phyloP scores from a whole-genome alignment of 257 asterid species.

The Solanum chilense region DNA sequence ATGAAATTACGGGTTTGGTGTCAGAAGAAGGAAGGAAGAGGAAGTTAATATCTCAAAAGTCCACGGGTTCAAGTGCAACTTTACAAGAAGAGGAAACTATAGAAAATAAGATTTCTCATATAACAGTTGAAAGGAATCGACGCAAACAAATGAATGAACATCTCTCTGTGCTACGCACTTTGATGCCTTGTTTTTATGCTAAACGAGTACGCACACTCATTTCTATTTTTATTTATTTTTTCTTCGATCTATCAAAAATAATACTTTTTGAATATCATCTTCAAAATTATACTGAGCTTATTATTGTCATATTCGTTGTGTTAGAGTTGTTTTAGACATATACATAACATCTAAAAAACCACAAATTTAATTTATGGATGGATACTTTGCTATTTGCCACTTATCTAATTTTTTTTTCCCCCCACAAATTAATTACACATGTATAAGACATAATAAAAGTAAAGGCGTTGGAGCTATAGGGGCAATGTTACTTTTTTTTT shows the following conservation, averaged over 20 bases:
- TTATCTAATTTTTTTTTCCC: not conserved
- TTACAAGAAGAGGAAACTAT: not conserved
- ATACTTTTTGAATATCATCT: too few species aligned
- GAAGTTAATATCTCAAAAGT: slow-evolving; percentile 37
- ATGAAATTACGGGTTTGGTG: not conserved
- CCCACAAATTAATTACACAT: not conserved
- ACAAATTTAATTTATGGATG: not conserved
- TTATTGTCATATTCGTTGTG: not conserved
- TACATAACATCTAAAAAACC: not conserved
- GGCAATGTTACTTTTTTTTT: not conserved
- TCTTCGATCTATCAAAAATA: too few species aligned
- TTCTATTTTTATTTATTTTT: too few species aligned
- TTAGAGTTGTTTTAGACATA: not conserved
- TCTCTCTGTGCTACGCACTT: not conserved
- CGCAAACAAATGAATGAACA: slow-evolving; percentile 3
- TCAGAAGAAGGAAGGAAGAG: slow-evolving; percentile 2
- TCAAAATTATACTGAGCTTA: not conserved
- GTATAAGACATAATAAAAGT: not conserved
- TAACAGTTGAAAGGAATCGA: slow-evolving; percentile 3
- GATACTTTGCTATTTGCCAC: not conserved
- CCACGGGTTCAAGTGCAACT: slow-evolving; percentile 8
- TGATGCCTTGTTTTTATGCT: slow-evolving; percentile 9
- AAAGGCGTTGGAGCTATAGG: not conserved
- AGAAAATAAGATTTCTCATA: not conserved
- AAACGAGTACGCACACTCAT: not conserved